phyloP scores from a whole-genome alignment of 75 land plant species.

The Isoetes taiwanensis region DNA sequence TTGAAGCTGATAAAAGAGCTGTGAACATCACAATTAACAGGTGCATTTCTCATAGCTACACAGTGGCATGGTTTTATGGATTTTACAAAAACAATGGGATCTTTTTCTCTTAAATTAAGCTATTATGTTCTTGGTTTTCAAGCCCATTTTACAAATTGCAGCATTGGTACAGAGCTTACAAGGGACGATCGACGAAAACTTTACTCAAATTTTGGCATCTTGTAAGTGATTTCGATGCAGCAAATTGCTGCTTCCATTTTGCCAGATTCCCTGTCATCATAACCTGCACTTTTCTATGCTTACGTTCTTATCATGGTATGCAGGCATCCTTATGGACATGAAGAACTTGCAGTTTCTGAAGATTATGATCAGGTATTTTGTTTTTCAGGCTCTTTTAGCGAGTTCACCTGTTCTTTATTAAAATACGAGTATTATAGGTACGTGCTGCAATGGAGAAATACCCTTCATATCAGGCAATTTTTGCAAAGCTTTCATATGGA shows the following conservation, averaged over 20 bases:
- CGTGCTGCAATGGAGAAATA: slow-evolving; percentile 94
- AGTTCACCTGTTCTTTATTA: neutral
- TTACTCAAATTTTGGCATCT: slow-evolving; percentile 82
- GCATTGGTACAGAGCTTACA: slow-evolving; percentile 96
- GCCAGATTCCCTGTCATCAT: neutral
- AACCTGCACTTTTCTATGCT: neutral
- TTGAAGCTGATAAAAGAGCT: slow-evolving; percentile 97
- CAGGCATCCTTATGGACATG: slow-evolving; percentile 97
- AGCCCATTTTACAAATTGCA: slow-evolving; percentile 13
- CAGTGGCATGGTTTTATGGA: neutral
- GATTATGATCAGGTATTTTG: slow-evolving; percentile 77
- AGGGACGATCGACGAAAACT: slow-evolving; percentile 94
- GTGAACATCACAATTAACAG: slow-evolving; percentile 95
- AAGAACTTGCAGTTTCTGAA: slow-evolving; percentile 91
- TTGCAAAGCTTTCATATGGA: slow-evolving; percentile 84
- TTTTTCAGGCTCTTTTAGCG: neutral
- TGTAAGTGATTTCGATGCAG: slow-evolving; percentile 39
- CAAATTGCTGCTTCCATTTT: neutral
- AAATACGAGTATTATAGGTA: slow-evolving; percentile 34
- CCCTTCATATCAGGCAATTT: slow-evolving; percentile 91
- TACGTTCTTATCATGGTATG: neutral
- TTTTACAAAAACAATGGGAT: neutral
- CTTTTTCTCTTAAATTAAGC: neutral
- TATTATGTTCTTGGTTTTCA: neutral
- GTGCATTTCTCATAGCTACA: slow-evolving; percentile 16